Evolutionary conservation across 345 rosid species (phyloP).

Genomic region (Syzygium aromaticum): DNA sequence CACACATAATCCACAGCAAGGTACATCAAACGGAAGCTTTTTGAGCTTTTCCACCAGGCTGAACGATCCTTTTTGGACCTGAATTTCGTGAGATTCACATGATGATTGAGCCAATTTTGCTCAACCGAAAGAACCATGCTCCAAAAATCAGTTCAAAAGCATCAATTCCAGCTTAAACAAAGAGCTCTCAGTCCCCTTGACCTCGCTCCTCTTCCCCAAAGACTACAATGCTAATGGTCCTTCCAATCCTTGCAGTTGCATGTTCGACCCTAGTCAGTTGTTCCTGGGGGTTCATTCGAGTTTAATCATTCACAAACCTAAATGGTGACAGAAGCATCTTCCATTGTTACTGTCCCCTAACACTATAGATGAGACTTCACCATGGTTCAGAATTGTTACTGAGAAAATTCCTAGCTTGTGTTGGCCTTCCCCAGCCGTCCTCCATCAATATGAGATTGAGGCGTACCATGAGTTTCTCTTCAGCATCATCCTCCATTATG

Average conservation of each 20-base stretch:
- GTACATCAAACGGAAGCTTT: neutral
- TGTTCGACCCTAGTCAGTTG: neutral
- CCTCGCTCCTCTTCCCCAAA: neutral
- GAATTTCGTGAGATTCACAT: neutral
- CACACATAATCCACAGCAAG: neutral
- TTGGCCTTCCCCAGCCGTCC: slow-evolving; percentile 45
- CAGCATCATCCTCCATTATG: slow-evolving; percentile 42
- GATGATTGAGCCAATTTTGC: neutral
- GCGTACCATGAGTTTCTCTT: slow-evolving; percentile 37
- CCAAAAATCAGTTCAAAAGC: neutral
- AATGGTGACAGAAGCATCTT: neutral
- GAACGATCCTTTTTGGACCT: neutral
- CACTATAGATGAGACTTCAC: slow-evolving; percentile 10
- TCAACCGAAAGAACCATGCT: neutral
- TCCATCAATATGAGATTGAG: slow-evolving; percentile 55
- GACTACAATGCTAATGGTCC: neutral
- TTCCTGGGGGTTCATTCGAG: neutral
- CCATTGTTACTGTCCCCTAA: neutral
- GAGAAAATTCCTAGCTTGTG: slow-evolving; percentile 34
- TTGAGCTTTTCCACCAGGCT: neutral
- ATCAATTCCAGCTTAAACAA: neutral
- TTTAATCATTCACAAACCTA: neutral
- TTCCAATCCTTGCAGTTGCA: neutral
- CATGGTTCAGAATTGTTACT: slow-evolving; percentile 56
- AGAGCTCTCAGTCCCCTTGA: neutral